Percentiles rank a stretch among this genome's conserved stretches.
phyloP scores from a whole-genome alignment of 495 filamentous ascomycete species.

The Trichoderma parareesei region DNA sequence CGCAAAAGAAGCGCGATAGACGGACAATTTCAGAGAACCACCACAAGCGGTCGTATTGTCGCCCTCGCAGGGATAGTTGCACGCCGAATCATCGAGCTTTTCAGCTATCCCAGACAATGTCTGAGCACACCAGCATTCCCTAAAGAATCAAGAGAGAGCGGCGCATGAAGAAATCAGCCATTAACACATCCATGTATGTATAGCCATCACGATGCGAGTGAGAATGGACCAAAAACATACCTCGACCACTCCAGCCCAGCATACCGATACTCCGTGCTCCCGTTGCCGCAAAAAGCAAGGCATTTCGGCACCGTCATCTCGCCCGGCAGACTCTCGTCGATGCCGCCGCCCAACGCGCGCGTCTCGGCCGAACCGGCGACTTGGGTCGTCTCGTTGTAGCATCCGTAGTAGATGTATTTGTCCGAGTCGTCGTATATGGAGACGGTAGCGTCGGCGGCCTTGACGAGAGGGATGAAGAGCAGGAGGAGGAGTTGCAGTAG shows the following conservation, averaged over 20 bases:
- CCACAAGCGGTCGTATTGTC: slow-evolving; percentile 36
- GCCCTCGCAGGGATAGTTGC: slow-evolving; percentile 38
- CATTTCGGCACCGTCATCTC: slow-evolving; percentile 37
- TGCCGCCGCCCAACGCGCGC: slow-evolving; percentile 29
- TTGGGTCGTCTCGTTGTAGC: slow-evolving; percentile 39
- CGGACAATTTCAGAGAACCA: slow-evolving; percentile 32
- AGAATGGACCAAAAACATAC: slow-evolving; percentile 19
- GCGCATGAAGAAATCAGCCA: not conserved
- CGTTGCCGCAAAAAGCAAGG: slow-evolving; percentile 30
- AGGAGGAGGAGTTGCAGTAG: slow-evolving; percentile 11
- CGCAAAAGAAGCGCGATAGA: slow-evolving; percentile 15
- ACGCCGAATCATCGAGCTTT: slow-evolving; percentile 27
- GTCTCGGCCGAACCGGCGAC: slow-evolving; percentile 21
- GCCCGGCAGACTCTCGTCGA: slow-evolving; percentile 20
- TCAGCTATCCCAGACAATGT: slow-evolving; percentile 24
- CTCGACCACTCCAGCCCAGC: slow-evolving; percentile 42
- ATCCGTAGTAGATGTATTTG: slow-evolving; percentile 36
- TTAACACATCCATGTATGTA: not conserved
- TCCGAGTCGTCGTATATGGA: slow-evolving; percentile 18
- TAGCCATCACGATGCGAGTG: not conserved
- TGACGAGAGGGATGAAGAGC: not conserved
- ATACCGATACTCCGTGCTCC: slow-evolving; percentile 22
- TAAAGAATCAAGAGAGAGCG: not conserved
- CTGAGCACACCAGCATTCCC: slow-evolving; percentile 45
- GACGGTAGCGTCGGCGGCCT: slow-evolving; percentile 12